Evolutionary conservation across 2,329 filamentous ascomycete species (phyloP).

Genomic region (Microascus cirrosus): DNA sequence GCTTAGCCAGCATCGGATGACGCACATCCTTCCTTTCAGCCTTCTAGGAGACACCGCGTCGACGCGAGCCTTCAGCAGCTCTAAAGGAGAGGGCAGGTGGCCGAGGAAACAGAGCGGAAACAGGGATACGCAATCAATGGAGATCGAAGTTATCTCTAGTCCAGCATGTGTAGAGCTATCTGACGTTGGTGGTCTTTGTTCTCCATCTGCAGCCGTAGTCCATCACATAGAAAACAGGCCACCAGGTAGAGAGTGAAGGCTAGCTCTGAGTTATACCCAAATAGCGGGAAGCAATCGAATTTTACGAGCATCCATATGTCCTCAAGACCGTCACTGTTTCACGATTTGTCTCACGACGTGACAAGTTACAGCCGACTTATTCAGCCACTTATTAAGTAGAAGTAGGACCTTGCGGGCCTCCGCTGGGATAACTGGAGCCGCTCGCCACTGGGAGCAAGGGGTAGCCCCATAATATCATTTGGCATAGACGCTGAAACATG

Average conservation of each 20-base stretch:
- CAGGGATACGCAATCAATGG: background rate
- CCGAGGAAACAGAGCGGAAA: background rate
- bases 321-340: no score
- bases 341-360: no score
- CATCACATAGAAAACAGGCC: background rate
- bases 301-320: no score
- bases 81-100: background rate
- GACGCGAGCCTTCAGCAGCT: background rate
- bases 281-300: no score
- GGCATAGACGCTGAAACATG: no score
- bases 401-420: no score
- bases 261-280: background rate
- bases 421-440: no score
- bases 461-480: no score
- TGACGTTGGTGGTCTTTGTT: background rate
- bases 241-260: background rate
- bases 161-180: background rate
- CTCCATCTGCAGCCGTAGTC: background rate
- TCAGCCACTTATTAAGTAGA: no score
- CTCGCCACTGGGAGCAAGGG: no score
- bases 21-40: constrained; percentile 6
- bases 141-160: background rate
- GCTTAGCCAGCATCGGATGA: constrained; percentile 7
- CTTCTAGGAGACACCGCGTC: background rate
- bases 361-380: no score